Evolutionary conservation across 352 stramenopile genomes (phyloP).

Genomic region (Plasmopara halstedii): DNA sequence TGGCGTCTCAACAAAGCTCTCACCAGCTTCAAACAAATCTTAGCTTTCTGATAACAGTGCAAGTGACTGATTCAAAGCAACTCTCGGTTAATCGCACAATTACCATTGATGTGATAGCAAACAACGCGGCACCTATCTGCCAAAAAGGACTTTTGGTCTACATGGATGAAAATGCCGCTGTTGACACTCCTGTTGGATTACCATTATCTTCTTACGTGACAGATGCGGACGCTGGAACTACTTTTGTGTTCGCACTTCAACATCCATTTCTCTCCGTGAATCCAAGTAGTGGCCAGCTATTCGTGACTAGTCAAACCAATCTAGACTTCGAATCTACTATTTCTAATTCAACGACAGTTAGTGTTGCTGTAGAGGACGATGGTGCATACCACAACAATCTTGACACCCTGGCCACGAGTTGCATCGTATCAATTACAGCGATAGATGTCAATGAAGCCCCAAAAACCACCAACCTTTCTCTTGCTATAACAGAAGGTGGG

Average conservation of each 20-base stretch:
- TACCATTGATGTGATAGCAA: constrained; percentile 9
- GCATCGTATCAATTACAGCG: constrained; percentile 12
- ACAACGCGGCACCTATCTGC: constrained; percentile 12
- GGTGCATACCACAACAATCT: constrained; percentile 23
- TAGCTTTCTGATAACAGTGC: constrained; percentile 9
- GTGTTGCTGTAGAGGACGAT: constrained; percentile 23
- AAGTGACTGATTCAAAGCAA: constrained; percentile 6
- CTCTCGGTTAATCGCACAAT: constrained; percentile 1
- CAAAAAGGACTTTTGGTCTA: not conserved
- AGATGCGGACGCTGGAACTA: constrained; percentile 18
- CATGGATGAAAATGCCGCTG: constrained; percentile 15
- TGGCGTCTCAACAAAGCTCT: constrained; percentile 3
- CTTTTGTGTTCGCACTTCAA: constrained; percentile 17
- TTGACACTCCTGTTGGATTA: constrained; percentile 10
- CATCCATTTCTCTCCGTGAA: constrained; percentile 21
- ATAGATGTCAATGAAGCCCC: constrained; percentile 21
- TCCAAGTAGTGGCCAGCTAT: constrained; percentile 19
- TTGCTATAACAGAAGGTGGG: constrained; percentile 18
- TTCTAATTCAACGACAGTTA: constrained; percentile 3
- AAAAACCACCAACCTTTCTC: constrained; percentile 7
- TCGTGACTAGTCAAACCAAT: constrained; percentile 13
- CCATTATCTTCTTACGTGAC: constrained; percentile 8
- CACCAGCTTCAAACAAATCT: constrained; percentile 4
- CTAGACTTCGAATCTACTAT: constrained; percentile 19
- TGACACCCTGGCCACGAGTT: constrained; percentile 18